Evolutionary conservation across 257 asterid genomes (phyloP).

Genomic region (Misopates orontium): DNA sequence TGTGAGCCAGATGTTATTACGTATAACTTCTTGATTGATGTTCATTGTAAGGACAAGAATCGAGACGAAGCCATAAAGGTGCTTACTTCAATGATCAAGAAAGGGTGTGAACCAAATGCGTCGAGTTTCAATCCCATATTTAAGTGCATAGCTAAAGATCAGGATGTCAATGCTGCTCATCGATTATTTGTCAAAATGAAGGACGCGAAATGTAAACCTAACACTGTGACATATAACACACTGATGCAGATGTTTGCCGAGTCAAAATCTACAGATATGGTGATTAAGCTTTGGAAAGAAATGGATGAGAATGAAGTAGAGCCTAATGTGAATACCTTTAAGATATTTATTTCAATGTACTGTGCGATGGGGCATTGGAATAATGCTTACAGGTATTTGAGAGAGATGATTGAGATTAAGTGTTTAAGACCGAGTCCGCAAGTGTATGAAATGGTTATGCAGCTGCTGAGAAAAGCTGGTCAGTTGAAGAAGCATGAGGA

Average conservation of each 20-base stretch:
- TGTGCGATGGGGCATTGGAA: constrained; percentile 93
- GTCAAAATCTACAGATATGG: constrained; percentile 80
- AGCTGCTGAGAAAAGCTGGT: constrained; percentile 75
- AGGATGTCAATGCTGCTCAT: constrained; percentile 84
- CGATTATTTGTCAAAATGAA: constrained; percentile 68
- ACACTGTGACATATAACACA: constrained; percentile 69
- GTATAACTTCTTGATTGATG: constrained; percentile 71
- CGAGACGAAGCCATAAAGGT: constrained; percentile 77
- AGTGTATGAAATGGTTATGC: constrained; percentile 70
- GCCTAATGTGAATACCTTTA: constrained; percentile 75
- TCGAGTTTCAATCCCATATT: constrained; percentile 77
- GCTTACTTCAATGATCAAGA: constrained; percentile 60
- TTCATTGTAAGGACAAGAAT: constrained; percentile 77
- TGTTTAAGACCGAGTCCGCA: constrained; percentile 60
- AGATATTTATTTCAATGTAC: constrained; percentile 65
- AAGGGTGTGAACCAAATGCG: constrained; percentile 62
- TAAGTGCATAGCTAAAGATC: constrained; percentile 62
- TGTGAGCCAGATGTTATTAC: constrained; percentile 79
- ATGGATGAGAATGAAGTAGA: constrained; percentile 76
- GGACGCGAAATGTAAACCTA: constrained; percentile 61
- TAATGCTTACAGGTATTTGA: constrained; percentile 65
- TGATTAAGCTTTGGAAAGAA: constrained; percentile 79
- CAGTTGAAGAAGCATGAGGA: constrained; percentile 91
- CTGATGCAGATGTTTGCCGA: constrained; percentile 88
- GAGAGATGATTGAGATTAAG: constrained; percentile 84